These are phyloP conservation scores for Pseudogymnoascus sp. DNA, from an alignment of 2,329 filamentous ascomycete species.

Conservation along the genomic window DNA sequence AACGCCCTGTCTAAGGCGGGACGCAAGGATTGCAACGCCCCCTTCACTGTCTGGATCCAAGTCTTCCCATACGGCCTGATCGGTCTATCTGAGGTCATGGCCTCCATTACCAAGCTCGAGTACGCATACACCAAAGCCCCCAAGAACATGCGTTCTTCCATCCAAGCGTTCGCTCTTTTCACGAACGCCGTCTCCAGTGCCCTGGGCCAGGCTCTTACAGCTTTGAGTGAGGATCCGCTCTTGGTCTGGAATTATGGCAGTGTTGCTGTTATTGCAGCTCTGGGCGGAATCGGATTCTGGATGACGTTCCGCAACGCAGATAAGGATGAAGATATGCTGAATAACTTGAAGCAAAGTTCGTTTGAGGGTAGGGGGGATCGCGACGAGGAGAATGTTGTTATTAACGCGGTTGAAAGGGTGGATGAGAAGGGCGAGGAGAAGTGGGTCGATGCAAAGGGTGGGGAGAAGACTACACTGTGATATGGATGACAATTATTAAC, in stretches of 20 bases:
- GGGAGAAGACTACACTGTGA: neutral
- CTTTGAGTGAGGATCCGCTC: slow-evolving; percentile 56
- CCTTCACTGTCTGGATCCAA: slow-evolving; percentile 60
- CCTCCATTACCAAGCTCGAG: slow-evolving; percentile 59
- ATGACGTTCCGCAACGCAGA: slow-evolving; percentile 60
- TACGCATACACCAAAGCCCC: slow-evolving; percentile 75
- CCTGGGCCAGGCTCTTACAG: slow-evolving; percentile 62
- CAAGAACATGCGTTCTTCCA: slow-evolving; percentile 74
- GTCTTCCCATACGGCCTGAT: slow-evolving; percentile 42
- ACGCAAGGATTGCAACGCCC: slow-evolving; percentile 33
- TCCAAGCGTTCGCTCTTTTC: slow-evolving; percentile 63
- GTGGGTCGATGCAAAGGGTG: neutral
- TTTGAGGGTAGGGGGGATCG: slow-evolving; percentile 19
- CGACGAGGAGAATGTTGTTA: slow-evolving; percentile 19
- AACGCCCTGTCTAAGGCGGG: slow-evolving; percentile 27
- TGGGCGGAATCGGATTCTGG: slow-evolving; percentile 63
- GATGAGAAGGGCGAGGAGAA: neutral
- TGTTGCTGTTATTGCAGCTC: slow-evolving; percentile 55
- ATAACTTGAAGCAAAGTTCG: slow-evolving; percentile 43
- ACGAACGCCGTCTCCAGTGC: slow-evolving; percentile 65
- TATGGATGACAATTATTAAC: neutral
- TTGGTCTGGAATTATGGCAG: slow-evolving; percentile 67
- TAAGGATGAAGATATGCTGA: slow-evolving; percentile 60
- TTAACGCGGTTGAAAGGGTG: slow-evolving; percentile 1
- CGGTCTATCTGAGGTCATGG: slow-evolving; percentile 52